Base-by-base conservation (phyloP, 768 basidiomycete genomes). In the Symmetrospora coprosmae region DNA sequence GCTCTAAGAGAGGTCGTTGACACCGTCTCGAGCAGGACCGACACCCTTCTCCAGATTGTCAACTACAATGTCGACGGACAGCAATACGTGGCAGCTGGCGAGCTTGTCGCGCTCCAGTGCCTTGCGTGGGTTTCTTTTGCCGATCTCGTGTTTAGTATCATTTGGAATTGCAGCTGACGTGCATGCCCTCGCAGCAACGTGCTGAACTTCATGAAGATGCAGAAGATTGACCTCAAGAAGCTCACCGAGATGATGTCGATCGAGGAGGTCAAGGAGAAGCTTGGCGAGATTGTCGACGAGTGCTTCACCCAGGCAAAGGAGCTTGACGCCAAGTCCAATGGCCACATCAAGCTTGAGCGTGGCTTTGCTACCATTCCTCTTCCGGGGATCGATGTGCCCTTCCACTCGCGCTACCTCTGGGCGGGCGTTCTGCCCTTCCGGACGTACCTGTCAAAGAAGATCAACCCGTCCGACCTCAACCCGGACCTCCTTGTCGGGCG, bases 371-470 rank as follows among this genome's bases (percentile, higher is more conserved):
- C 89, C 19, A 91, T 91, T 60, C 89, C 88, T 39, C 79, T 92
- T 5, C 28, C 27, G 14, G 48, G 55, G 31, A 48, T 99, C 67
- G 94, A 97, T 68, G 94, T 99, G 1, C 94, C 94, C 3, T 99
- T 99, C 86, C 94, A 99, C 73, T 97, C 94, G 2, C 85, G 91
- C 62, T 99, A 97, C 74, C 80, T 99, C 37, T 99, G 94, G 94
- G 91, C 91, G 16, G 68, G 69, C 50, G 69, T 70, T 58, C 60
- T 69, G 65, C 68, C 68, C 1, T 46, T 45, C 46, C 53, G 49
- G 35, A 52, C 50, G 17, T 43, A 97, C 73, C 77, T 99, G 16
- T 91, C 90, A 38, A 97, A 96, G 80, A 99, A 97, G 77, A 91
- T 99, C 73, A 88, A 94, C 68, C 79, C 88, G 1, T 78, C 81